Conservation (phyloP, 2,329 filamentous ascomycete genomes). For the Scleromitrula shiraiana region DNA sequence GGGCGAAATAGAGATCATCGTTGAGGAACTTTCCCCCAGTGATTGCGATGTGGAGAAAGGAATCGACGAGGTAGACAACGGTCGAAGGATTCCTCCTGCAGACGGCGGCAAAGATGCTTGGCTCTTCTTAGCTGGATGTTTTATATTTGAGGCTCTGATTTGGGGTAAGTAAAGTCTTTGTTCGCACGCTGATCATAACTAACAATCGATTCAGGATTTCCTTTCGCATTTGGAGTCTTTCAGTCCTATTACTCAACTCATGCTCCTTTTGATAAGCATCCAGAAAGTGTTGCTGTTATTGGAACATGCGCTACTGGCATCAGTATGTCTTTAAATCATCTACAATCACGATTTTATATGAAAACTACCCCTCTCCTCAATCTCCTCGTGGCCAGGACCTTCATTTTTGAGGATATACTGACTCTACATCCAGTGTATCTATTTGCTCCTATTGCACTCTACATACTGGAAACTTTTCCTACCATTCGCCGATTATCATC, state of each 20-base stretch:
- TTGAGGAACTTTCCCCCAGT: background rate
- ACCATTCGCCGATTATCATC: conserved; percentile 24
- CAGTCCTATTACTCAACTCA: conserved; percentile 36
- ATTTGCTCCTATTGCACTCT: conserved; percentile 19
- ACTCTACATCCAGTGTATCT: conserved; percentile 23
- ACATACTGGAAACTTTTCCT: conserved; percentile 25
- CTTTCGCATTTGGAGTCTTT: conserved; percentile 35
- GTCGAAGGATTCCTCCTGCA: conserved; percentile 31
- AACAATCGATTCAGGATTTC: conserved; percentile 25
- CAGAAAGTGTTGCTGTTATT: conserved; percentile 36
- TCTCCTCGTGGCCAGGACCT: no score
- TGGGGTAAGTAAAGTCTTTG: conserved; percentile 38
- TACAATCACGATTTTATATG: no score
- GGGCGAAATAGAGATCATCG: background rate
- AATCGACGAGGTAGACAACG: background rate
- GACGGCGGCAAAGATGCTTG: conserved; percentile 44
- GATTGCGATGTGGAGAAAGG: background rate
- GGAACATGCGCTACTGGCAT: conserved; percentile 30
- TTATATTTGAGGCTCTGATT: conserved; percentile 44
- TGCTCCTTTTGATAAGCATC: conserved; percentile 29
- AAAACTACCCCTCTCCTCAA: no score
- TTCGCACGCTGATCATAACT: background rate
- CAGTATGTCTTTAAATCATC: conserved; percentile 4
- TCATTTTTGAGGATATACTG: no score
- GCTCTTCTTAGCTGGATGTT: conserved; percentile 42